Base-by-base conservation (phyloP, 257 asterid genomes). In the Ehretia macrophylla region DNA sequence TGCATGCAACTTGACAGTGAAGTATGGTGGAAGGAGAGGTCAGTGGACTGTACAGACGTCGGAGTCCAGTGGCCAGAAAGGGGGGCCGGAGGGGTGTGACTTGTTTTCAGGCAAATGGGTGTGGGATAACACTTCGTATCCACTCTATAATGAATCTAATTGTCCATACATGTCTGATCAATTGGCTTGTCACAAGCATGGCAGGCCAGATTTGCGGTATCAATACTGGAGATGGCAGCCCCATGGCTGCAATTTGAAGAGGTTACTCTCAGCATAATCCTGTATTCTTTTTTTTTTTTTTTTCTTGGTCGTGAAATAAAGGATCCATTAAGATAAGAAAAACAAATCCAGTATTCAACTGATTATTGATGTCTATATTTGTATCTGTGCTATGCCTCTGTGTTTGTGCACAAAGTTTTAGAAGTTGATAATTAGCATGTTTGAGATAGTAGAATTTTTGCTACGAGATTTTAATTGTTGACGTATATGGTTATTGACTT, bases 171-270 rank as follows among this genome's bases (percentile, higher is more conserved):
- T 91, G 98, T 91, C 98, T 8, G 96, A 91, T 64, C 98, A 85
- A 74, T 71, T 91, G 76, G 83, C 96, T 32, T 91, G 98, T 56
- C 85, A 65, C 22, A 91, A 91, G 56, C 90, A 82, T 63, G 96
- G 98, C 11, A 70, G 95, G 51, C 65, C 52, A 5, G 86, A 91
- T 65, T 56, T 69, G 77, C 77, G 54, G 37, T 91, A 72, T 69
- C 95, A 79, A 71, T 65, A 83, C 48, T 91, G 88, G 92, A 80
- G 94, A 68, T 91, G 98, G 98, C 95, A 91, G 65, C 98, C 98
- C 55, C 79, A 77, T 70, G 60, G 64, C 13, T 91, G 98, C 71
- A 61, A 70, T 73, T 57, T 79, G 60, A 79, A 75, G 73, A 79
- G 85, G 85, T 79, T 19, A 4, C 12, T 8, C 32, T 32, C 12